Conservation (phyloP, 106 monocot species). For the Dactylorhiza incarnata region DNA sequence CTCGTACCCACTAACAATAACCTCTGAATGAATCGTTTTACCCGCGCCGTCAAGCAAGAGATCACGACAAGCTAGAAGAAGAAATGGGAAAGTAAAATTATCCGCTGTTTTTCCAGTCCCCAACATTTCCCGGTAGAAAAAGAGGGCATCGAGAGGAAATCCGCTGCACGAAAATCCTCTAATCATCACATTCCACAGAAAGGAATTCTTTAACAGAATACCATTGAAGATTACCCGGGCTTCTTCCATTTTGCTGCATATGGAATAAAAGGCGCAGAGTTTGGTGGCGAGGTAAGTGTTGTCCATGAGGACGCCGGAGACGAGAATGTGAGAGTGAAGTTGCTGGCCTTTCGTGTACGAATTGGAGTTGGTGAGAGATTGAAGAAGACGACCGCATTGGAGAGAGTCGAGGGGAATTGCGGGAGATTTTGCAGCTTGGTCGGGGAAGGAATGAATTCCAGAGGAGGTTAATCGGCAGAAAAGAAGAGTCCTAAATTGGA, state of each 20-base stretch:
- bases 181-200: constrained; percentile 50
- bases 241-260: constrained; percentile 18
- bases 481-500: background rate
- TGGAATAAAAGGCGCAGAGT: constrained; percentile 39
- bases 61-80: constrained; percentile 55
- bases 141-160: constrained; percentile 15
- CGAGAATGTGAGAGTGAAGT: constrained; percentile 36
- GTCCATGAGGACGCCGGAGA: constrained; percentile 34
- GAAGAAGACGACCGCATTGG: constrained; percentile 42
- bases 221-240: constrained; percentile 29
- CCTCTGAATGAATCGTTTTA: constrained; percentile 26
- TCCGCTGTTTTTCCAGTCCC: constrained; percentile 23
- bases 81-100: constrained; percentile 54
- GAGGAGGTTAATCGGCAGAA: background rate
- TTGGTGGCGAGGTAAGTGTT: constrained; percentile 54
- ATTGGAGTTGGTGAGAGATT: constrained; percentile 32
- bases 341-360: constrained; percentile 12
- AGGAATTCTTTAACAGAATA: constrained; percentile 24
- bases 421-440: background rate
- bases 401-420: constrained; percentile 27
- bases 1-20: constrained; percentile 31
- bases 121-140: constrained; percentile 35
- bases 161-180: constrained; percentile 38
- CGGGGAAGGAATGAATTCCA: background rate
- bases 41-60: constrained; percentile 24